Evolutionary conservation across 2,329 filamentous ascomycete species (phyloP).

Genomic region (Dactylellina leptospora): DNA sequence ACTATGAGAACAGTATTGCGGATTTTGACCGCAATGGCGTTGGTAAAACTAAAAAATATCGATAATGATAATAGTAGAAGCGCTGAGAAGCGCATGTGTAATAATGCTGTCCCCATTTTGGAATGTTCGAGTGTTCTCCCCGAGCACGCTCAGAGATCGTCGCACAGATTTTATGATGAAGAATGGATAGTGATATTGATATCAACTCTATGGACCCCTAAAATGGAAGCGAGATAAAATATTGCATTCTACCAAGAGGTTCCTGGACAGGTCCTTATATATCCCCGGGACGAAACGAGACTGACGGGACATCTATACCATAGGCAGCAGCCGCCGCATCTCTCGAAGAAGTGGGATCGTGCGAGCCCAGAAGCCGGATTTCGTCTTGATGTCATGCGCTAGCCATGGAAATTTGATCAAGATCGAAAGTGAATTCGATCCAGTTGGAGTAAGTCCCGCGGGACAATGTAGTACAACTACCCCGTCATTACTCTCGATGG

Average conservation of each 20-base stretch:
- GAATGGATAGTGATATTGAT: no score
- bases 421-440: constrained; percentile 3
- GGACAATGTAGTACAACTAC: no score
- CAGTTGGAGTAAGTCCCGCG: no score
- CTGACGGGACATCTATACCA: neutral
- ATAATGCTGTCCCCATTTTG: neutral
- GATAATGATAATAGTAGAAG: constrained; percentile 11
- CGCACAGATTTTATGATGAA: no score
- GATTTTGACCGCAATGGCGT: constrained; percentile 52
- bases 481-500: neutral
- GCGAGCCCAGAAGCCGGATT: constrained; percentile 13
- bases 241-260: no score
- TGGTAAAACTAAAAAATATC: neutral
- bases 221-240: no score
- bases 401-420: constrained; percentile 10
- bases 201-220: no score
- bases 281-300: neutral
- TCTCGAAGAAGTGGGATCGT: neutral
- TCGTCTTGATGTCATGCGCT: constrained; percentile 28
- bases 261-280: constrained; percentile 21
- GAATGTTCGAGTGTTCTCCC: constrained; percentile 1
- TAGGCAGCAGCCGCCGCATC: constrained; percentile 8
- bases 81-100: constrained; percentile 5
- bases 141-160: no score
- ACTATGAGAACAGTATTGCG: constrained; percentile 68